Conservation (phyloP, 768 basidiomycete genomes). For the Leucocoprinus birnbaumii region DNA sequence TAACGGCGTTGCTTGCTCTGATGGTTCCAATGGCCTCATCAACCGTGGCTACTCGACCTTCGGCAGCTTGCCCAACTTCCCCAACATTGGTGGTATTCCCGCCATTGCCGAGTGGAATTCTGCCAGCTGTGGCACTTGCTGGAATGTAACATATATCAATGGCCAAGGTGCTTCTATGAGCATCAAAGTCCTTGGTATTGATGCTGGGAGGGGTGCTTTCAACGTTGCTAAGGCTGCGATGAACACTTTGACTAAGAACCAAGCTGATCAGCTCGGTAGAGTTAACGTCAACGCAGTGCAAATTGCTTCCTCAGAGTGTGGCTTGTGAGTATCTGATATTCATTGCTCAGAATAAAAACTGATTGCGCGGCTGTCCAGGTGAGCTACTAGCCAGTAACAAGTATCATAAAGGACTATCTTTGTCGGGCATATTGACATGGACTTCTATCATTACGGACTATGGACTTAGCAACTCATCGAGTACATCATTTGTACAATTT, state of each 20-base stretch:
- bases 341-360: neutral
- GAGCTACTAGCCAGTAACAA: too few species aligned
- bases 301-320: constrained; percentile 47
- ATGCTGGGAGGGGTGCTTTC: constrained; percentile 43
- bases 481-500: too few species aligned
- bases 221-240: constrained; percentile 50
- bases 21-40: constrained; percentile 51
- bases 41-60: constrained; percentile 46
- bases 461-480: too few species aligned
- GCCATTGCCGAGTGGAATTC: constrained; percentile 52
- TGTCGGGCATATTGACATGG: too few species aligned
- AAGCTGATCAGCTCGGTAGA: constrained; percentile 45
- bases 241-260: constrained; percentile 47
- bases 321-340: constrained; percentile 29
- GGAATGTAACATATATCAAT: constrained; percentile 48
- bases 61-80: constrained; percentile 52
- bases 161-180: constrained; percentile 24
- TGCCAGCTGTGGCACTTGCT: constrained; percentile 55
- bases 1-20: constrained; percentile 39
- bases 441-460: too few species aligned
- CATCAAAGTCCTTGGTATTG: constrained; percentile 51
- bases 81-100: constrained; percentile 54
- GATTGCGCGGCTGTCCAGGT: too few species aligned
- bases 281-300: constrained; percentile 40
- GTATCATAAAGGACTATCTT: too few species aligned